A percentile compares a stretch with the other conserved stretches of the same genome.
Conservation (phyloP, 805 yeast species). For the Saturnispora hagleri region DNA sequence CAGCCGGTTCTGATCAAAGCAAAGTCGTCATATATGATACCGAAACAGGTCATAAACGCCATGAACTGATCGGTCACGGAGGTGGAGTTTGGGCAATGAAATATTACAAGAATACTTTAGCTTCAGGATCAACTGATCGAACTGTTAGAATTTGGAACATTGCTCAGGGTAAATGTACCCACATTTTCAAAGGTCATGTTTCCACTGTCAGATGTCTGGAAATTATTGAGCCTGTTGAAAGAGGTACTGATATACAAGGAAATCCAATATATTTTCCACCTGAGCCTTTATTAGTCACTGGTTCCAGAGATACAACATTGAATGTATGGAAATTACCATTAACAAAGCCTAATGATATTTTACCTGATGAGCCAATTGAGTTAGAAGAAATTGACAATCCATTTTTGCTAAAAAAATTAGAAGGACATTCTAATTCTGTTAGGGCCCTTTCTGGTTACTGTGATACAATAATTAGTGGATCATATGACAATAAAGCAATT, state of each 20-base stretch:
- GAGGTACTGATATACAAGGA: constrained; percentile 55
- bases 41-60: constrained; percentile 52
- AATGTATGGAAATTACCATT: constrained; percentile 74
- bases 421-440: constrained; percentile 75
- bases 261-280: constrained; percentile 47
- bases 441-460: constrained; percentile 84
- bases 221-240: constrained; percentile 56
- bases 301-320: constrained; percentile 74
- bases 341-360: constrained; percentile 26
- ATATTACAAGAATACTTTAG: constrained; percentile 72
- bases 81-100: constrained; percentile 99
- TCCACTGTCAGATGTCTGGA: constrained; percentile 91
- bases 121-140: constrained; percentile 91
- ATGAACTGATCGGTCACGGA: constrained; percentile 74
- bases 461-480: constrained; percentile 75
- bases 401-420: constrained; percentile 55
- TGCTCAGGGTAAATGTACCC: constrained; percentile 76
- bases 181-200: constrained; percentile 83
- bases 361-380: constrained; percentile 31
- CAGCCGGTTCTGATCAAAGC: constrained; percentile 87
- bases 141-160: constrained; percentile 93
- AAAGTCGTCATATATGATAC: constrained; percentile 77
- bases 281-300: constrained; percentile 69
- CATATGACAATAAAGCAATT: constrained; percentile 82
- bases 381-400: constrained; percentile 42